Evolutionary conservation across 164 flowering plant genomes (phyloP).

Genomic region (Magnolia officinalis): DNA sequence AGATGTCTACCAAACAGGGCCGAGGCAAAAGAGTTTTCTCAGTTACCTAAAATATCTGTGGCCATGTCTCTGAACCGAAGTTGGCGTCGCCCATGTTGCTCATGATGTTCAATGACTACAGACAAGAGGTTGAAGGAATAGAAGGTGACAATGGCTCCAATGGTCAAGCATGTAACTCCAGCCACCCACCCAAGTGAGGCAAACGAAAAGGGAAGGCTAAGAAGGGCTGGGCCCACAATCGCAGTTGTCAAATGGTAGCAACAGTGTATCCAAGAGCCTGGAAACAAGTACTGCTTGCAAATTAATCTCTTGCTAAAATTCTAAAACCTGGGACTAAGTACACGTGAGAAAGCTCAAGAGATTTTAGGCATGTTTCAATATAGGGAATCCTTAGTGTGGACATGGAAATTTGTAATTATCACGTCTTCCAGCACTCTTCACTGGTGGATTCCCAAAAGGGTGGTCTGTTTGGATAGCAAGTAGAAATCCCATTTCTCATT

Average conservation of each 20-base stretch:
- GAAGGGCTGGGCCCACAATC: conserved; percentile 78
- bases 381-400: no score
- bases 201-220: conserved; percentile 86
- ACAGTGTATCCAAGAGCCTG: conserved; percentile 90
- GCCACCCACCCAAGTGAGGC: conserved; percentile 68
- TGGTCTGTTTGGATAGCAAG: no score
- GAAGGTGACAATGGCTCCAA: conserved; percentile 72
- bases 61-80: conserved; percentile 93
- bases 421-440: no score
- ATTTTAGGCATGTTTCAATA: no score
- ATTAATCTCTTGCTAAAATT: no score
- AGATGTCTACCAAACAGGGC: background rate
- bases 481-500: no score
- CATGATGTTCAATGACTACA: conserved; percentile 76
- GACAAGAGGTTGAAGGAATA: conserved; percentile 85
- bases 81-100: conserved; percentile 59
- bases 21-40: no score
- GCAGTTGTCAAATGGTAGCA: conserved; percentile 93
- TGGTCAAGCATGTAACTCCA: conserved; percentile 45
- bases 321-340: no score
- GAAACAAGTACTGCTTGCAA: background rate
- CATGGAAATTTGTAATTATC: no score
- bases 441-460: no score
- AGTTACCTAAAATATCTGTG: conserved; percentile 60
- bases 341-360: no score